Evolutionary conservation across 495 filamentous ascomycete species (phyloP).

Genomic region (Chaetomium tenue): DNA sequence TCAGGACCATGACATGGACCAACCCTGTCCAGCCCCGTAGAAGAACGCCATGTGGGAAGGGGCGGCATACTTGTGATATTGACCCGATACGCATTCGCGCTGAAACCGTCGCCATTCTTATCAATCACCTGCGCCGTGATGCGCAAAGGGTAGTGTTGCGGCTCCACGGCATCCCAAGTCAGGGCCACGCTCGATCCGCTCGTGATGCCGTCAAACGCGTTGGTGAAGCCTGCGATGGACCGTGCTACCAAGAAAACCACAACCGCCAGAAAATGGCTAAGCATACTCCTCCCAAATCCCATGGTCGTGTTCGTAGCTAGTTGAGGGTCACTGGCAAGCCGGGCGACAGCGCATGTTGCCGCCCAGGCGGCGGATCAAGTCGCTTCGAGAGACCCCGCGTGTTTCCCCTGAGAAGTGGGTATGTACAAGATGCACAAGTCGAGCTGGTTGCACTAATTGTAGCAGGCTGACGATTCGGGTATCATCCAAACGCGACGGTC

Average conservation of each 20-base stretch:
- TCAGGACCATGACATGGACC: background rate
- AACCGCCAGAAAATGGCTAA: background rate
- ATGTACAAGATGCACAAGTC: too few species aligned
- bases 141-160: slow-evolving; percentile 18
- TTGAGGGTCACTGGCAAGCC: background rate
- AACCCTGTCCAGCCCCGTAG: background rate
- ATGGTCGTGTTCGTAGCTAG: background rate
- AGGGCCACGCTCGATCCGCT: slow-evolving; percentile 4
- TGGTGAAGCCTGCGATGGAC: slow-evolving; percentile 13
- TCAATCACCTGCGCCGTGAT: slow-evolving; percentile 23
- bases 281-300: background rate
- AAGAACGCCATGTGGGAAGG: background rate
- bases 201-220: slow-evolving; percentile 18
- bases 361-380: background rate
- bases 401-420: background rate
- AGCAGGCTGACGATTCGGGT: background rate
- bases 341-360: slow-evolving; percentile 7
- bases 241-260: background rate
- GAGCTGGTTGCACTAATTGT: background rate
- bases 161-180: slow-evolving; percentile 12
- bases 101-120: slow-evolving; percentile 10
- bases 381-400: background rate
- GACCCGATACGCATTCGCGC: slow-evolving; percentile 15
- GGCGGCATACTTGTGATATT: slow-evolving; percentile 19
- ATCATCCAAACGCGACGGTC: background rate